Percentiles rank a stretch among this genome's conserved stretches.
Conservation (phyloP, 352 stramenopile species). For the Phytophthora macrochlamydospora region DNA sequence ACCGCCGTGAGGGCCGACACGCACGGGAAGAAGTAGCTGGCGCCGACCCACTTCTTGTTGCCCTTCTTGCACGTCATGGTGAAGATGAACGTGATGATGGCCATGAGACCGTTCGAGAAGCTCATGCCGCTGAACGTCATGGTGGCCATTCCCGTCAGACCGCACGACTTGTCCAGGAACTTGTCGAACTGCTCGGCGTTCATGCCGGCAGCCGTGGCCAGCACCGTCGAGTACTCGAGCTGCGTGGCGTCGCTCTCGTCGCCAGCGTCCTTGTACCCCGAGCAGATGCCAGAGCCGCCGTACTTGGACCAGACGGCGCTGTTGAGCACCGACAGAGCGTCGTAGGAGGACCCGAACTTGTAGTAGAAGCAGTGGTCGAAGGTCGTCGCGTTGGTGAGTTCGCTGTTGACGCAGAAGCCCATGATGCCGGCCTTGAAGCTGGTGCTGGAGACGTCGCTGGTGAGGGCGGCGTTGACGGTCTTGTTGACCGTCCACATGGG, state of each 20-base stretch:
- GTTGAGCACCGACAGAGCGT: slow-evolving; percentile 31
- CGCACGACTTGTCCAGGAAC: slow-evolving; percentile 57
- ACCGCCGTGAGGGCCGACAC: not conserved
- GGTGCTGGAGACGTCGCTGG: not conserved
- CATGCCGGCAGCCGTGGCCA: slow-evolving; percentile 43
- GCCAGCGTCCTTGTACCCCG: slow-evolving; percentile 36
- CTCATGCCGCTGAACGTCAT: slow-evolving; percentile 43
- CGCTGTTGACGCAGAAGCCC: slow-evolving; percentile 39
- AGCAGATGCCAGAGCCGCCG: slow-evolving; percentile 44
- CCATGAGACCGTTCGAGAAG: slow-evolving; percentile 32
- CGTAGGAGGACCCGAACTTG: slow-evolving; percentile 38
- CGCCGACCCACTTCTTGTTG: slow-evolving; percentile 1
- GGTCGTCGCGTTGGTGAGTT: slow-evolving; percentile 32
- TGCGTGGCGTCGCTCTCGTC: slow-evolving; percentile 18
- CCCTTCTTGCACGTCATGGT: slow-evolving; percentile 42
- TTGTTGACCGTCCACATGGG: slow-evolving; percentile 1
- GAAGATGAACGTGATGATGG: slow-evolving; percentile 46
- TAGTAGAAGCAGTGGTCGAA: slow-evolving; percentile 70
- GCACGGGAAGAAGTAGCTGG: slow-evolving; percentile 1
- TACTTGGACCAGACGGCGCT: slow-evolving; percentile 40
- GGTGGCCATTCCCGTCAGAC: slow-evolving; percentile 36
- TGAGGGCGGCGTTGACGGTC: slow-evolving; percentile 1
- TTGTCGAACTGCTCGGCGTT: slow-evolving; percentile 41
- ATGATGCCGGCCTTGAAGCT: slow-evolving; percentile 2
- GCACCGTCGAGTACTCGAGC: slow-evolving; percentile 29